phyloP scores from a whole-genome alignment of 306 rosid genomes.

The Inga leiocalycina region DNA sequence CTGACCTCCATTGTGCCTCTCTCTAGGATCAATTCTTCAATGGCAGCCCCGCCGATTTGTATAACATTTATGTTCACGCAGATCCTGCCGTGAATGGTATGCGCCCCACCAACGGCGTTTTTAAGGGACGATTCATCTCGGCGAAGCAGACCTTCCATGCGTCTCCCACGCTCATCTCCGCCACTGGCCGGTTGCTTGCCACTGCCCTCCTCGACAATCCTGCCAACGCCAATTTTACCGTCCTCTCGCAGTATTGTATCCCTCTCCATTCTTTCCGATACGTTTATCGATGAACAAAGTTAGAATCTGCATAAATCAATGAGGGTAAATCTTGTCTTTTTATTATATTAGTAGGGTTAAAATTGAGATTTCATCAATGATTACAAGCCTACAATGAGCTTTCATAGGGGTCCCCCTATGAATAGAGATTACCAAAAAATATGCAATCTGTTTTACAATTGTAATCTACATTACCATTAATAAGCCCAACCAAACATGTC shows the following conservation, averaged over 20 bases:
- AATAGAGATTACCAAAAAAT: too few species aligned
- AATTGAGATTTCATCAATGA: too few species aligned
- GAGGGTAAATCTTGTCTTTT: too few species aligned
- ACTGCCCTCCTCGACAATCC: slow-evolving; percentile 65
- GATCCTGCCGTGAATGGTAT: slow-evolving; percentile 64
- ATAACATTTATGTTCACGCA: slow-evolving; percentile 66
- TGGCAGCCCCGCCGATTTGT: slow-evolving; percentile 38
- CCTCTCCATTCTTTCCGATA: slow-evolving; percentile 70
- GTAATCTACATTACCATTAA: too few species aligned
- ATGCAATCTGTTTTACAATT: too few species aligned
- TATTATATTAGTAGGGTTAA: too few species aligned
- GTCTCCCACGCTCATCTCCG: slow-evolving; percentile 71
- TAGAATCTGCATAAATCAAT: too few species aligned
- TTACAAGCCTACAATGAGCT: too few species aligned
- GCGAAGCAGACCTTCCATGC: slow-evolving; percentile 64
- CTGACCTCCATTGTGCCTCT: slow-evolving; percentile 69
- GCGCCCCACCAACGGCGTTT: slow-evolving; percentile 49
- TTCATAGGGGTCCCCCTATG: too few species aligned
- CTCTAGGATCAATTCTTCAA: slow-evolving; percentile 61
- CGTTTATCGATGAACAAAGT: too few species aligned
- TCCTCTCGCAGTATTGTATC: slow-evolving; percentile 67
- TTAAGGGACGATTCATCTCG: slow-evolving; percentile 49
- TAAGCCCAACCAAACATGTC: too few species aligned
- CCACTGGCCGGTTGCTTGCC: slow-evolving; percentile 72
- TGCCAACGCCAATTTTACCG: slow-evolving; percentile 57